A percentile compares a stretch with the other conserved stretches of the same genome.
Evolutionary conservation across 1,284 basidiomycete genomes (phyloP).

Genomic region (Naganishia albida): DNA sequence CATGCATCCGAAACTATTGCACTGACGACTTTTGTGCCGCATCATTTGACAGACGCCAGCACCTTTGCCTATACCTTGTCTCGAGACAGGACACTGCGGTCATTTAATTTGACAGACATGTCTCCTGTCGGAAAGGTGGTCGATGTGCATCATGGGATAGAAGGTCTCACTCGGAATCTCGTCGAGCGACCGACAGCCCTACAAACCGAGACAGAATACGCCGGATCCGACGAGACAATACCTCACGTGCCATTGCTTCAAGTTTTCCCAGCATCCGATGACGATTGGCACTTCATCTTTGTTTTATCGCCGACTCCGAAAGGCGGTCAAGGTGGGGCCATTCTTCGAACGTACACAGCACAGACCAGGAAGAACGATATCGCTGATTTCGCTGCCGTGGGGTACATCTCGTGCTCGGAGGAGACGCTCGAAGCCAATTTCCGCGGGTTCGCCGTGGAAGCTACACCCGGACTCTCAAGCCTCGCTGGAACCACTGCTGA

Average conservation of each 20-base stretch:
- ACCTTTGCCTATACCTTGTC: conserved; percentile 78
- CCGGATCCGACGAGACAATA: conserved; percentile 12
- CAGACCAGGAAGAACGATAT: conserved; percentile 42
- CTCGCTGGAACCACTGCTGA: background rate
- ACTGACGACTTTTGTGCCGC: conserved; percentile 7
- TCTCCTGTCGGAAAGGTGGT: conserved; percentile 65
- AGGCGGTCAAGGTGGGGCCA: conserved; percentile 43
- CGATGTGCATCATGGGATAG: conserved; percentile 12
- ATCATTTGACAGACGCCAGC: conserved; percentile 56
- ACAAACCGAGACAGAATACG: background rate
- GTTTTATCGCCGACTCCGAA: conserved; percentile 49
- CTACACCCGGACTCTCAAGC: conserved; percentile 35
- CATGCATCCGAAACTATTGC: conserved; percentile 27
- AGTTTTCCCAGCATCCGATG: conserved; percentile 43
- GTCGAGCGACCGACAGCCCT: background rate
- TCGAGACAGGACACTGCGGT: conserved; percentile 77
- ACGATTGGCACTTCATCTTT: conserved; percentile 48
- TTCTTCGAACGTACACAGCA: conserved; percentile 46
- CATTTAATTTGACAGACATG: conserved; percentile 63
- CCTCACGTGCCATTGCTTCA: conserved; percentile 43
- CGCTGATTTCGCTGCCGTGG: conserved; percentile 40
- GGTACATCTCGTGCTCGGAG: conserved; percentile 41
- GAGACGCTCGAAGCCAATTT: conserved; percentile 43
- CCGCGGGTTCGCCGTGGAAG: conserved; percentile 52
- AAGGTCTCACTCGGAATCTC: background rate